Evolutionary conservation across 805 yeast species (phyloP), one percentile per base, ranked within the genome.

Genomic region (Zygoascus biomembranicola): DNA sequence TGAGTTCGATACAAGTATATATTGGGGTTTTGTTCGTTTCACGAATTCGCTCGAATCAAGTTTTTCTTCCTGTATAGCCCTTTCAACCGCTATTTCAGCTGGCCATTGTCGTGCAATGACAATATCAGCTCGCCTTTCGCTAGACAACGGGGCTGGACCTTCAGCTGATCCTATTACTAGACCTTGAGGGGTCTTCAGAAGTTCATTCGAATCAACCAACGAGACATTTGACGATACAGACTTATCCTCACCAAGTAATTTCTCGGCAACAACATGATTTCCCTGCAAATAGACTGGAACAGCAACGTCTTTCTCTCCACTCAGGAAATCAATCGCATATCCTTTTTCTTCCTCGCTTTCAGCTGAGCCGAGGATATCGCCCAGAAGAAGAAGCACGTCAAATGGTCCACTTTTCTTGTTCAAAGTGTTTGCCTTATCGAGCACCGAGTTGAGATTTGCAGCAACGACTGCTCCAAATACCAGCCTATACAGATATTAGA

Each of bases 101-200:
- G 90, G 82, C 90, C 90, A 85, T 52, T 77, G 75, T 51, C 73
- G 73, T 0, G 84, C 75, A 1, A 87, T 57, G 9, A 87, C 64
- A 2, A 87, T 69, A 65, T 87, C 95, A 1, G 73, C 59, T 5
- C 61, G 35, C n/a, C 63, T 55, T 8, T 65, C 43, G 61, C 2
- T 31, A 18, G 26, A 10, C 3, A 16, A 11, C 32, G 11, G 26
- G n/a, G n/a, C 11, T 11, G 8, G 23, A n/a, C 5, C 8, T 39
- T 13, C 47, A 13, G 52, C 13, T 16, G 26, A 11, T n/a, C 46
- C 56, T 10, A 53, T 43, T n/a, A 23, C 50, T 11, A 54, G 13
- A 4, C 60, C 60, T 13, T 32, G 49, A 11, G 51, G n/a, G 1
- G 57, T 55, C 14, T 37, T 47, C 19, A 51, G 18, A 9, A 32